phyloP scores from a whole-genome alignment of 306 rosid genomes.

The Dryas octopetala region DNA sequence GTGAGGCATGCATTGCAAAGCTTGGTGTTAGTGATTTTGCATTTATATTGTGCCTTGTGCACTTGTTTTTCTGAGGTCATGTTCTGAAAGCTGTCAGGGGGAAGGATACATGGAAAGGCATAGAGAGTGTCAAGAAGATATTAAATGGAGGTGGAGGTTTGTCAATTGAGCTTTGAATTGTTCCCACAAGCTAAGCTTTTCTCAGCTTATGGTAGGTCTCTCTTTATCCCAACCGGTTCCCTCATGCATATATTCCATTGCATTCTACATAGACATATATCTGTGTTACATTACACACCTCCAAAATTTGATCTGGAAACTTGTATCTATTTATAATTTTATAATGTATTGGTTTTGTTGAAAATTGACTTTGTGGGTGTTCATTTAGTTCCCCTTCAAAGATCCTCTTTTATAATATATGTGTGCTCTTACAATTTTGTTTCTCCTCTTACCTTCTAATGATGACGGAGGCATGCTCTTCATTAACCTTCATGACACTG shows the following conservation, averaged over 20 bases:
- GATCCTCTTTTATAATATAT: too few species aligned
- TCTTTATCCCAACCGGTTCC: conserved; percentile 9
- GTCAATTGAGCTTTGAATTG: conserved; percentile 51
- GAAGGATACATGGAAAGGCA: conserved; percentile 48
- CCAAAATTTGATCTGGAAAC: neutral
- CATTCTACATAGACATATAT: too few species aligned
- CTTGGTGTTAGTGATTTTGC: neutral
- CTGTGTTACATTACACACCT: too few species aligned
- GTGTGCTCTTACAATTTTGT: conserved; percentile 22
- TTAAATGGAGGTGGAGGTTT: conserved; percentile 93
- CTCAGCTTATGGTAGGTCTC: conserved; percentile 76
- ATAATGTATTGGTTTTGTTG: too few species aligned
- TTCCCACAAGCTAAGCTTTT: too few species aligned
- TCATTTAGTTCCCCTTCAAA: too few species aligned
- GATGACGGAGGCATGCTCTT: conserved; percentile 89
- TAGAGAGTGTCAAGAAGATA: conserved; percentile 61
- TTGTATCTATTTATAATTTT: too few species aligned
- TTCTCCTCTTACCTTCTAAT: conserved; percentile 24
- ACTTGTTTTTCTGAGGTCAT: conserved; percentile 17
- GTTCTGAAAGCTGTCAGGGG: conserved; percentile 38
- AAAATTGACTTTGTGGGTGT: too few species aligned
- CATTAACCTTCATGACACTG: conserved; percentile 69
- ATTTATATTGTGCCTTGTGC: neutral
- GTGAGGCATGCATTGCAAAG: neutral
- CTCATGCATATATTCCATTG: neutral